These are phyloP conservation scores for Boletus bicolor DNA, from an alignment of 768 basidiomycete species.

Conservation along the genomic window DNA sequence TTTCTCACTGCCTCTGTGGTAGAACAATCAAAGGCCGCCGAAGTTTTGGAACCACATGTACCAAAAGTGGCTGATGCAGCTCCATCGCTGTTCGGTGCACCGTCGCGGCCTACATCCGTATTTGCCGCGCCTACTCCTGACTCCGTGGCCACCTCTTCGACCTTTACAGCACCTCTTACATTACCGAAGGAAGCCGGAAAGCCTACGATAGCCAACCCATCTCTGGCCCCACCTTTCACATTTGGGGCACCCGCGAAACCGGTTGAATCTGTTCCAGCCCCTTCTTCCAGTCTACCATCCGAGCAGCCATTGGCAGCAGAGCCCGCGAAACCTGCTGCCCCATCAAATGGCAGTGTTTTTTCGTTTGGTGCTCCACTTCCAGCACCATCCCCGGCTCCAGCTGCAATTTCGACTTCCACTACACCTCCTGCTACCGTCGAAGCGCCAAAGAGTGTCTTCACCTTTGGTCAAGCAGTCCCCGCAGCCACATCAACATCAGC, in stretches of 20 bases:
- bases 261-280: slow-evolving; percentile 14
- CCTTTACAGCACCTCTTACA: slow-evolving; percentile 5
- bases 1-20: slow-evolving; percentile 22
- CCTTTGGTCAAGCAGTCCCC: slow-evolving; percentile 29
- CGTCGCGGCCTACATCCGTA: slow-evolving; percentile 5
- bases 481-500: slow-evolving; percentile 6
- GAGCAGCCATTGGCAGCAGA: slow-evolving; percentile 9
- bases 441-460: slow-evolving; percentile 32
- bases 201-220: slow-evolving; percentile 4
- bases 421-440: slow-evolving; percentile 16
- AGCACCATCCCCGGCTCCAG: slow-evolving; percentile 1
- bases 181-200: slow-evolving; percentile 20
- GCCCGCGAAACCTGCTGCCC: slow-evolving; percentile 3
- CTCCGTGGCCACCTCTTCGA: slow-evolving; percentile 1
- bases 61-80: slow-evolving; percentile 8
- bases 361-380: slow-evolving; percentile 27
- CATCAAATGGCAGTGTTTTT: slow-evolving; percentile 16
- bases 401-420: slow-evolving; percentile 9
- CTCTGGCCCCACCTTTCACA: slow-evolving; percentile 24
- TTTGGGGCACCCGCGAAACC: slow-evolving; percentile 27
- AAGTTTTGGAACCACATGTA: background rate
- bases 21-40: slow-evolving; percentile 8
- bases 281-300: slow-evolving; percentile 6
- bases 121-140: slow-evolving; percentile 4
- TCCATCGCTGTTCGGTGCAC: slow-evolving; percentile 10